Evolutionary conservation across 139 green algal genomes (phyloP).

Genomic region (Coccomyxa sp.): DNA sequence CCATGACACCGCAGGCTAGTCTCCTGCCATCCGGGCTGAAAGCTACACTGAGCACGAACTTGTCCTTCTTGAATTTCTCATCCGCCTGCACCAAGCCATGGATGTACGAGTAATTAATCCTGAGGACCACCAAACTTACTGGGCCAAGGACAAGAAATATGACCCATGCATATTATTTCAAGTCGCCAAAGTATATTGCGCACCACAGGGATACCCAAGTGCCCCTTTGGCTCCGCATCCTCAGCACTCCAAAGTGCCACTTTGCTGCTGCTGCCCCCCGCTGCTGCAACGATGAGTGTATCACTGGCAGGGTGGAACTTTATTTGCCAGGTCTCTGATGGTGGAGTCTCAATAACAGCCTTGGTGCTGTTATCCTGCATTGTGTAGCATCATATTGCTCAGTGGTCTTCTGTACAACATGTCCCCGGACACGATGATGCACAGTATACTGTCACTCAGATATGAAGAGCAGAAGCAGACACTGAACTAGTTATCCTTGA

Average conservation of each 20-base stretch:
- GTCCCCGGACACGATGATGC: too few relatives aligned
- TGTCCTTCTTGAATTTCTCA: slow-evolving; percentile 45
- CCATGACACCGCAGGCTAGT: slow-evolving; percentile 70
- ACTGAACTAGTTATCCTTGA: too few relatives aligned
- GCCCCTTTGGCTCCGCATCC: slow-evolving; percentile 13
- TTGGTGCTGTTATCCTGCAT: slow-evolving; percentile 27
- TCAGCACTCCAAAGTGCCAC: slow-evolving; percentile 16
- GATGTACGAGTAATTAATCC: background rate
- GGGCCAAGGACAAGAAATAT: background rate
- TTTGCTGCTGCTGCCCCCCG: slow-evolving; percentile 54
- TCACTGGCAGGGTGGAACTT: slow-evolving; percentile 51
- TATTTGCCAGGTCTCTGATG: slow-evolving; percentile 83
- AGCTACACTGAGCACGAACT: slow-evolving; percentile 70
- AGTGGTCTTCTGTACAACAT: too few relatives aligned
- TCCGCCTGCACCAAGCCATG: slow-evolving; percentile 8
- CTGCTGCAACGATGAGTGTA: slow-evolving; percentile 21
- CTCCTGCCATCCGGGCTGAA: slow-evolving; percentile 62
- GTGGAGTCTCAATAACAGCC: slow-evolving; percentile 63
- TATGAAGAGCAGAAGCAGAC: background rate
- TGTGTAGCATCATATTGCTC: too few relatives aligned
- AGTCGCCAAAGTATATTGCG: background rate
- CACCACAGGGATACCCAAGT: slow-evolving; percentile 22
- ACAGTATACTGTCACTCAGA: background rate
- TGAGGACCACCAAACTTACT: background rate
- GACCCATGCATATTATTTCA: background rate